Conservation (phyloP, 208 protist genomes). For the Perkinsela sp. region DNA sequence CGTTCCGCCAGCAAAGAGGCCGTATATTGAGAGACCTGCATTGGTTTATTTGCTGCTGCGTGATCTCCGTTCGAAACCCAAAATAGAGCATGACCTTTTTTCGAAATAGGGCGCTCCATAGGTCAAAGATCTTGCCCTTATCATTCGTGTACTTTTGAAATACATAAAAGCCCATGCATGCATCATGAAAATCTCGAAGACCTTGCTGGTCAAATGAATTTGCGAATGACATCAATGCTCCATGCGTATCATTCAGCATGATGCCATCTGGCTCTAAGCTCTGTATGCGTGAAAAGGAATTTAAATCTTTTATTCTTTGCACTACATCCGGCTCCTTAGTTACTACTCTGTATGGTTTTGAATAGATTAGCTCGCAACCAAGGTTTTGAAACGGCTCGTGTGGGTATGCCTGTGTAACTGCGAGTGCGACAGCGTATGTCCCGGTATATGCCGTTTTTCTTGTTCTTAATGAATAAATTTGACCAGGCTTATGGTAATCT, state of each 20-base stretch:
- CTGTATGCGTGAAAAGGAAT: neutral
- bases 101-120: neutral
- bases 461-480: neutral
- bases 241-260: neutral
- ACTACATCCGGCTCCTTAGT: neutral
- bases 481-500: neutral
- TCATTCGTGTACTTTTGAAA: neutral
- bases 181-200: neutral
- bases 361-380: neutral
- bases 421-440: neutral
- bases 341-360: neutral
- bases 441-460: neutral
- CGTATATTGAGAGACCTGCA: neutral
- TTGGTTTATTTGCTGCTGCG: neutral
- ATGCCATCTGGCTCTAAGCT: neutral
- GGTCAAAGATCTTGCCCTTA: neutral
- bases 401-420: neutral
- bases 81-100: conserved; percentile 2
- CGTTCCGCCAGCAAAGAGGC: neutral
- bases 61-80: neutral
- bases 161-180: neutral
- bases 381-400: neutral
- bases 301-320: neutral
- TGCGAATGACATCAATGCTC: neutral
- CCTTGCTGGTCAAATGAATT: neutral